A percentile compares a stretch with the other conserved stretches of the same genome.
Conservation (phyloP, 2,329 filamentous ascomycete genomes). For the Claviceps paspali region DNA sequence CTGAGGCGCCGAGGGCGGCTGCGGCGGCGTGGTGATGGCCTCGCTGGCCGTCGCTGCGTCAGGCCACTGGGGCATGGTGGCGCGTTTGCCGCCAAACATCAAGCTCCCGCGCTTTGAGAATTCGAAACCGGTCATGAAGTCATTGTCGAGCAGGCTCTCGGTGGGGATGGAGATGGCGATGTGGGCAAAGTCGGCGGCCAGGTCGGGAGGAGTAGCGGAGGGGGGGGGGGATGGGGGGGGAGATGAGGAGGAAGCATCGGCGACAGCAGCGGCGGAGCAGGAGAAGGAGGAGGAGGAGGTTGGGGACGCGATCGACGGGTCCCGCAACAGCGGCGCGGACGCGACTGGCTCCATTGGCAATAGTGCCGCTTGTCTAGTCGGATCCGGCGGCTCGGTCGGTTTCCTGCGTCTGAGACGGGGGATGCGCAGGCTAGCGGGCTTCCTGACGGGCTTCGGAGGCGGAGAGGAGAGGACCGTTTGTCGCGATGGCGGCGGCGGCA, state of each 20-base stretch:
- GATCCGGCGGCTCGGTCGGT: conserved; percentile 6
- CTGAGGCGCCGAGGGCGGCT: background rate
- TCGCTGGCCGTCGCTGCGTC: too few relatives aligned
- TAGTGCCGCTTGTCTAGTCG: conserved; percentile 3
- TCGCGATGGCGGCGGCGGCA: background rate
- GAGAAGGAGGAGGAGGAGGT: conserved; percentile 11
- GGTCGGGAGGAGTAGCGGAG: conserved; percentile 9
- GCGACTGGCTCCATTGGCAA: conserved; percentile 8
- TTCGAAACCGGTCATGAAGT: conserved; percentile 37
- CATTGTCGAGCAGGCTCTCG: conserved; percentile 41
- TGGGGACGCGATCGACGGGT: conserved; percentile 5
- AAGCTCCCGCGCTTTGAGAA: conserved; percentile 51
- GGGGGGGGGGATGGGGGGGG: background rate
- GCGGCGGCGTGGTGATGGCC: too few relatives aligned
- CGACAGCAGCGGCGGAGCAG: conserved; percentile 8
- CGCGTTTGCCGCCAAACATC: conserved; percentile 38
- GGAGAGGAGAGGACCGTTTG: background rate
- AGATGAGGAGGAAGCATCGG: background rate
- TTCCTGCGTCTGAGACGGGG: conserved; percentile 11
- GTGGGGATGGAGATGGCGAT: conserved; percentile 42
- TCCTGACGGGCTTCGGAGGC: conserved; percentile 12
- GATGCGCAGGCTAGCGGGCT: conserved; percentile 14
- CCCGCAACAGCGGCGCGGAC: conserved; percentile 14
- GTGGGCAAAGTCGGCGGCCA: conserved; percentile 28
- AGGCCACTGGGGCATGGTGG: too few relatives aligned